phyloP scores from a whole-genome alignment of 2,329 filamentous ascomycete species.

The Cercospora sojina region DNA sequence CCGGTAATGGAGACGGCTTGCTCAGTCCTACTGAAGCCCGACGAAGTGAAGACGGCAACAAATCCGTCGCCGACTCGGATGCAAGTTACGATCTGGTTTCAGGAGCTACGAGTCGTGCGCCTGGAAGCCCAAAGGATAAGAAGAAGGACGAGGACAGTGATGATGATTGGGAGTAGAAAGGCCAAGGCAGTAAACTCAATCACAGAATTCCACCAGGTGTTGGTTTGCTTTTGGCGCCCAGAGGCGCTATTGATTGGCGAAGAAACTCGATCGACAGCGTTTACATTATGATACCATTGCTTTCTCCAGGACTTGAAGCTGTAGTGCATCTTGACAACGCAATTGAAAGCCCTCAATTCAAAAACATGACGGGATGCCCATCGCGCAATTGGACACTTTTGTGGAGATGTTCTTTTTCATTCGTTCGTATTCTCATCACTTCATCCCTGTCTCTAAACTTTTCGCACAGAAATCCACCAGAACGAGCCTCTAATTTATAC shows the following conservation, averaged over 20 bases:
- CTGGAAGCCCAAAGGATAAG: slow-evolving; percentile 61
- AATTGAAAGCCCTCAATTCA: not conserved
- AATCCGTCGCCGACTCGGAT: slow-evolving; percentile 88
- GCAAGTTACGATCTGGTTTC: slow-evolving; percentile 90
- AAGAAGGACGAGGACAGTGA: slow-evolving; percentile 39
- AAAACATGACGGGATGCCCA: not conserved
- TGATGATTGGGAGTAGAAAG: slow-evolving; percentile 40
- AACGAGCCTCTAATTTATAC: not conserved
- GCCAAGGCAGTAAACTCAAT: not conserved
- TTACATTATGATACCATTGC: slow-evolving; percentile 2
- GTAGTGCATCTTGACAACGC: not conserved
- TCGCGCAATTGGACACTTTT: not conserved
- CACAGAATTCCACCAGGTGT: not conserved
- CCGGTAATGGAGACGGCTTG: not conserved
- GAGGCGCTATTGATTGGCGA: not conserved
- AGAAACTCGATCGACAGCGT: not conserved
- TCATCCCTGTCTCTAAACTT: not conserved
- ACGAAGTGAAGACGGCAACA: slow-evolving; percentile 69
- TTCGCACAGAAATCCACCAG: not conserved
- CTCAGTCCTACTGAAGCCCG: slow-evolving; percentile 42
- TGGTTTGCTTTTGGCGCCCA: not conserved
- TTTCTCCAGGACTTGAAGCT: not conserved
- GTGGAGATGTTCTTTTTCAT: not conserved
- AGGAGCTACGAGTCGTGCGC: slow-evolving; percentile 73
- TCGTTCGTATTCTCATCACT: not conserved